Percentiles rank a stretch among this genome's conserved stretches.
Evolutionary conservation across 176 grass and related monocot species (phyloP).

Genomic region (Typha latifolia): DNA sequence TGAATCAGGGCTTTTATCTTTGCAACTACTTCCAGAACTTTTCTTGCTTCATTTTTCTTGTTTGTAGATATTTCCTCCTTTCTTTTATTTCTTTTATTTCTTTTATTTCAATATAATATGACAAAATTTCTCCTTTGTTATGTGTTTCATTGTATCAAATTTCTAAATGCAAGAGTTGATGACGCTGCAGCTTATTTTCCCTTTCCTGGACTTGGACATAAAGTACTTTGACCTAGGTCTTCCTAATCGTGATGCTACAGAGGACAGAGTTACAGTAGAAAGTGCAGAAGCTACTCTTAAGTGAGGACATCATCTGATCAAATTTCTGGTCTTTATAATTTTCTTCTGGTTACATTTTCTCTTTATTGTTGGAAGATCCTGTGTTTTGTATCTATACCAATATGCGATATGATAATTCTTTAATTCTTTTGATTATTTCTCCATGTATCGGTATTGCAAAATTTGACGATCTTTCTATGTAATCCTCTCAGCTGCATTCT

Average conservation of each 20-base stretch:
- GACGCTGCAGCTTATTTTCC: conserved; percentile 73
- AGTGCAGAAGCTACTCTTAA: conserved; percentile 77
- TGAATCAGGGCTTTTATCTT: conserved; percentile 10
- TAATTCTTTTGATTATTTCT: background rate
- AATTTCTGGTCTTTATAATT: background rate
- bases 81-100: background rate
- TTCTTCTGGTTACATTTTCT: conserved; percentile 6
- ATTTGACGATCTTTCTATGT: background rate
- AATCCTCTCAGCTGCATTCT: background rate
- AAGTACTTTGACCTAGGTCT: conserved; percentile 93
- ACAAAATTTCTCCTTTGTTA: background rate
- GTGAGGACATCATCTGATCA: conserved; percentile 28
- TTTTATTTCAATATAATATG: conserved; percentile 9
- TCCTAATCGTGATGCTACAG: conserved; percentile 58
- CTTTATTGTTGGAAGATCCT: conserved; percentile 2
- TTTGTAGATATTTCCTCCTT: background rate
- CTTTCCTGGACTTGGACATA: conserved; percentile 87
- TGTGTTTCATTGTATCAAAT: background rate
- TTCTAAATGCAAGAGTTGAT: conserved; percentile 1
- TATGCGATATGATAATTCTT: background rate
- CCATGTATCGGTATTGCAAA: background rate
- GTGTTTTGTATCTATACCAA: background rate
- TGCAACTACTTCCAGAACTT: background rate
- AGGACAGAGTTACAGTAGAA: conserved; percentile 62
- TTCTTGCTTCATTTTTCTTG: background rate